Evolutionary conservation across 371 early-diverging fungal genomes (phyloP), one percentile per base, ranked within the genome.

Genomic region (Mucor sp.): DNA sequence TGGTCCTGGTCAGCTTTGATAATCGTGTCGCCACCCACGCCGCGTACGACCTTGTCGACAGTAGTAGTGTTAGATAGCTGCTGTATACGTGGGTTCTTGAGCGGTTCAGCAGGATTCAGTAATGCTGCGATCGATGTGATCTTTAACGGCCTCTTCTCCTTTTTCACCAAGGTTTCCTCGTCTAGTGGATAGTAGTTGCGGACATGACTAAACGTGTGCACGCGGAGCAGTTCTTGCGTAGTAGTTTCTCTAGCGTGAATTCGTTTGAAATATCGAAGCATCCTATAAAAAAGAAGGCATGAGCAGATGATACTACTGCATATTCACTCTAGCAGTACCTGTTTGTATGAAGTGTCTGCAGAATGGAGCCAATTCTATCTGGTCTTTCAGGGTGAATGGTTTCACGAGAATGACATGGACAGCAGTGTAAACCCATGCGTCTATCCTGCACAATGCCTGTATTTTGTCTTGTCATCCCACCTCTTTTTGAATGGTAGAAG

Each of bases 371-470:
- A 19, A 90, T 77, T 27, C 90, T 73, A 63, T 87, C 88, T 8
- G 90, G 90, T 35, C 84, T 76, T 62, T 90, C 90, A 19, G 90
- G 90, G 62, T 90, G 90, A 30, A 81, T 80, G 6, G 78, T 78
- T 63, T 84, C 82, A 33, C 79, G 79, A 28, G 86, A 85, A 53
- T 84, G 80, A 67, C 88, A 88, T 58, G 86, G 87, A 55, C 88
- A 88, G 28, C 78, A 77, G 63, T 88, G 88, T 43, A 85, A 68
- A 21, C 77, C 68, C 87, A 87, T 88, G 8, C 85, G 76, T 55
- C 79, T 80, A 58, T 88, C 88, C 39, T 85, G 85, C 0, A 85
- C 87, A 11, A 88, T 65, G 32, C 86, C 88, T n/a, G 88, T 88
- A 61, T 87, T 84, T 43, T 76, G 78, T 28, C 83, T 79, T 41